Evolutionary conservation across 352 stramenopile genomes (phyloP).

Genomic region (Blastocystis sp.): DNA sequence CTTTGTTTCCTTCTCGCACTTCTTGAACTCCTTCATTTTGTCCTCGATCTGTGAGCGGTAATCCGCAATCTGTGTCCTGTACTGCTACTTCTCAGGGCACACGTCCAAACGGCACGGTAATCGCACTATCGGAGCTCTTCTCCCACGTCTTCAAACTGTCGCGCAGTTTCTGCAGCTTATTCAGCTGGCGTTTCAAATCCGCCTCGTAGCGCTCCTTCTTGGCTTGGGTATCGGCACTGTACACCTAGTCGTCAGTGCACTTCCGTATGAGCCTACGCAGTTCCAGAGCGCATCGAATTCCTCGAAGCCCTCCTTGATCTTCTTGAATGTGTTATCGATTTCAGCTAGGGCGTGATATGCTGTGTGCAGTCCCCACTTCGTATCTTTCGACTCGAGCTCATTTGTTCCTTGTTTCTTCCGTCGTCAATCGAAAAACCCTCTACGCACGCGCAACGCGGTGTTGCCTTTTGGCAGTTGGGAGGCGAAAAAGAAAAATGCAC

Average conservation of each 20-base stretch:
- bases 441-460: no score
- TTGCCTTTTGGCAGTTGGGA: no score
- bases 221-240: conserved; percentile 34
- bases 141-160: conserved; percentile 58
- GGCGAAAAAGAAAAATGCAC: background rate
- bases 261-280: background rate
- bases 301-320: conserved; percentile 65
- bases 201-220: conserved; percentile 60
- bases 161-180: conserved; percentile 55
- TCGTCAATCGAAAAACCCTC: no score
- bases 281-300: conserved; percentile 61
- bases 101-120: background rate
- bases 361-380: background rate
- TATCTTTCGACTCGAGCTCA: conserved; percentile 55
- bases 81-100: conserved; percentile 3
- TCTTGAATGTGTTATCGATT: conserved; percentile 65
- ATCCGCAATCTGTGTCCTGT: conserved; percentile 40
- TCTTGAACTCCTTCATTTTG: conserved; percentile 34
- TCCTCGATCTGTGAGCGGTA: conserved; percentile 47
- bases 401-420: background rate
- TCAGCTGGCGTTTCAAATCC: conserved; percentile 65
- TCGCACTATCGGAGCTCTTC: conserved; percentile 17
- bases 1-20: conserved; percentile 69
- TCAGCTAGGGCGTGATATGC: background rate
- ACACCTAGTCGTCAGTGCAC: background rate